Evolutionary conservation across 805 yeast genomes (phyloP).

Genomic region (Brettanomyces bruxellensis): DNA sequence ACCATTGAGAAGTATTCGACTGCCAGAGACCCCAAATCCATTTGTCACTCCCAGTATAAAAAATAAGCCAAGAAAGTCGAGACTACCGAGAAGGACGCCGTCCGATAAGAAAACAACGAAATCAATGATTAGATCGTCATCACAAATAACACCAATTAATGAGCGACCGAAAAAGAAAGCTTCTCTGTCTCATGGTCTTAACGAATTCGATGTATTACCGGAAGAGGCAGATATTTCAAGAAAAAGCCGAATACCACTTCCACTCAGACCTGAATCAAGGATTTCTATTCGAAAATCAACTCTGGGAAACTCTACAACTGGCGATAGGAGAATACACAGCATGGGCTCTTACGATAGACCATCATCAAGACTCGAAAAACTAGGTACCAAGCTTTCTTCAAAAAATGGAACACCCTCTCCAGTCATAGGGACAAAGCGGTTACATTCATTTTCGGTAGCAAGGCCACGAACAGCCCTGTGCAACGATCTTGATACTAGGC

Average conservation of each 20-base stretch:
- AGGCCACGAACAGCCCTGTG: background rate
- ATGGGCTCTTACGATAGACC: slow-evolving; percentile 2
- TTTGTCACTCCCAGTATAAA: slow-evolving; percentile 22
- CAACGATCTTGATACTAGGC: background rate
- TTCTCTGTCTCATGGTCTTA: slow-evolving; percentile 1
- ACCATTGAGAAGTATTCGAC: slow-evolving; percentile 4
- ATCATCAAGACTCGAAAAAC: slow-evolving; percentile 6
- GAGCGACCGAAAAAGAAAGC: background rate
- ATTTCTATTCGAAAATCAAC: slow-evolving; percentile 12
- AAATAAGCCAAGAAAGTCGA: slow-evolving; percentile 7
- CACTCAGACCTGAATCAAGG: slow-evolving; percentile 18
- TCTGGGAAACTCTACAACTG: slow-evolving; percentile 2
- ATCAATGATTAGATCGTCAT: background rate
- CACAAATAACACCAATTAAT: slow-evolving; percentile 6
- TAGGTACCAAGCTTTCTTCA: slow-evolving; percentile 6
- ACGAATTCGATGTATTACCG: too few species aligned
- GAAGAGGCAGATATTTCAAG: background rate
- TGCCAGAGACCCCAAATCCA: slow-evolving; percentile 18
- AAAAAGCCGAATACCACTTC: slow-evolving; percentile 16
- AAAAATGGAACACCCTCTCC: slow-evolving; percentile 9
- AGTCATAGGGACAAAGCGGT: background rate
- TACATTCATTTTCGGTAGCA: background rate
- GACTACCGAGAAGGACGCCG: slow-evolving; percentile 7
- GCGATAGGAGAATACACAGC: background rate
- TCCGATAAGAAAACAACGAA: slow-evolving; percentile 1